Evolutionary conservation across 2,329 filamentous ascomycete genomes (phyloP), one percentile per base, ranked within the genome.

Genomic region (Parastagonospora avenae): DNA sequence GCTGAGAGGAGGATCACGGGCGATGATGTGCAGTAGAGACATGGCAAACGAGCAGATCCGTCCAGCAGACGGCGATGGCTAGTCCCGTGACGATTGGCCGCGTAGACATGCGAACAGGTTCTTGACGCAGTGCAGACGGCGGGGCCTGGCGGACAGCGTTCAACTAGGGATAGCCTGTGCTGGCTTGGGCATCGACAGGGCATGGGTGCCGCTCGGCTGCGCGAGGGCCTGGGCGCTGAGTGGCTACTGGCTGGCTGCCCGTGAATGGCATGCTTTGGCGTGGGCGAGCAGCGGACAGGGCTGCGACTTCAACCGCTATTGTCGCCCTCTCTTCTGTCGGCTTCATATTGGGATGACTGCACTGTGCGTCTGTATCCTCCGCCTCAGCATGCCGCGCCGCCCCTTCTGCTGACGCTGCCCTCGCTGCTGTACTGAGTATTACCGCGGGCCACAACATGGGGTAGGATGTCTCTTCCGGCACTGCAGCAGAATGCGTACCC

Each of bases 391-490:
- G 40, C 28, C 15, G 16, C 54, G 55, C 57, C 52, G 40, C 46
- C 61, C 46, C 50, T 44, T 50, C 42, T 51, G 45, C 54, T 61
- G 54, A 63, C 59, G 42, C 47, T 56, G 51, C 52, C 50, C 38
- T 37, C 33, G 27, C 39, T 40, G 29, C 43, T 42, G 54, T 47
- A 52, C 50, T 54, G 53, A 24, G 19, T 24, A 3, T 51, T 57
- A 48, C 58, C 52, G 61, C 56, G 57, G 58, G 54, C 47, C 32
- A 59, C 55, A 62, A 53, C 55, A 71, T 70, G 68, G 68, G 64
- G 64, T 58, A 71, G 57, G 57, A 73, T 73, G 71, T 67, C 67
- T 54, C 55, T 66, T 54, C 60, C 68, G 59, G 61, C 65, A 50
- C 60, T 65, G 67, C 64, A 66, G 54, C 62, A 66, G 57, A 63